phyloP scores from a whole-genome alignment of 192 early-diverging fungal genomes.

The Gaertneriomyces sp. region DNA sequence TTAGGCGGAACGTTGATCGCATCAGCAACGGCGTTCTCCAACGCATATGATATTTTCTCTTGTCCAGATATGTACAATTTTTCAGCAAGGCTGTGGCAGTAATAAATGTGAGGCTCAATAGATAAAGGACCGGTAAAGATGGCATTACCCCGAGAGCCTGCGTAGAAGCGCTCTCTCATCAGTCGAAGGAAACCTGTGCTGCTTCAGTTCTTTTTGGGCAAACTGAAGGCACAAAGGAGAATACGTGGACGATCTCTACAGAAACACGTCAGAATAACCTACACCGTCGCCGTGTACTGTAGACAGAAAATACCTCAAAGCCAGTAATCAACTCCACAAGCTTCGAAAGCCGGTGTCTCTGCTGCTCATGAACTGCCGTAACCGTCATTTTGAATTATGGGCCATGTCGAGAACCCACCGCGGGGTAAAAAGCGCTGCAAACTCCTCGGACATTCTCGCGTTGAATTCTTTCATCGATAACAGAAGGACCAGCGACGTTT shows the following conservation, averaged over 20 bases:
- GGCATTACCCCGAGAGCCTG: conserved; percentile 9
- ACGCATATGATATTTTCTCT: not conserved
- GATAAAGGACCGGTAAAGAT: not conserved
- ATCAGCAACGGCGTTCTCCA: not conserved
- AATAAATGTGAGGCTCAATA: not conserved
- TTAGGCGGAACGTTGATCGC: not conserved
- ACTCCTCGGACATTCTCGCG: too few relatives aligned
- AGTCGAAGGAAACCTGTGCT: conserved; percentile 19
- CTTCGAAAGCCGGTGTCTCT: not conserved
- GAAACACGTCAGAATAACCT: not conserved
- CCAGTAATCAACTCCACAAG: not conserved
- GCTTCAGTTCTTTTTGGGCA: not conserved
- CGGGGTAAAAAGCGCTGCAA: too few relatives aligned
- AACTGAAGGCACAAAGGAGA: not conserved
- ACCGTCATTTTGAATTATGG: too few relatives aligned
- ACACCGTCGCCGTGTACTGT: not conserved
- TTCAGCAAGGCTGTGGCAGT: conserved; percentile 19
- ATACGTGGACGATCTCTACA: not conserved
- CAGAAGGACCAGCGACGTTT: too few relatives aligned
- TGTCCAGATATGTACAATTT: conserved; percentile 22
- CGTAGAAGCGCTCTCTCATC: conserved; percentile 20
- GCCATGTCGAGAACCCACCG: too few relatives aligned
- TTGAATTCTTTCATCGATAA: too few relatives aligned
- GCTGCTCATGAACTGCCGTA: too few relatives aligned
- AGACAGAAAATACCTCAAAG: not conserved